Conservation (phyloP, 2,329 filamentous ascomycete genomes). For the Ceratocystis cacaofunesta region DNA sequence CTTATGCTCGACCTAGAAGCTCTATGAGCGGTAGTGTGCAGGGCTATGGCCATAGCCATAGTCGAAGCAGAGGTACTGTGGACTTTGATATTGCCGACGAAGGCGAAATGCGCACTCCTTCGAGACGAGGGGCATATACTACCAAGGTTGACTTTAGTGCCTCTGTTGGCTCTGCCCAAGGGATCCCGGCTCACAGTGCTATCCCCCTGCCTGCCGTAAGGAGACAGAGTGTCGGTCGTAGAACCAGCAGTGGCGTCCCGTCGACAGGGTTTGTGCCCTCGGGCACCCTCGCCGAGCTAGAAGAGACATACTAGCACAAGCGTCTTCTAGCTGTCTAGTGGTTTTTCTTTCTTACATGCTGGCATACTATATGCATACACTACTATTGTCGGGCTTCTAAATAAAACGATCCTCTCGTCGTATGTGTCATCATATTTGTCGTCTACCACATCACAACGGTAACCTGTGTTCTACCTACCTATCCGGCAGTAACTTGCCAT, state of each 20-base stretch:
- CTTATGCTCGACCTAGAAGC: constrained; percentile 50
- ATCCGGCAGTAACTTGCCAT: background rate
- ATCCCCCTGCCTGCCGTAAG: constrained; percentile 32
- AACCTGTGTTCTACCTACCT: background rate
- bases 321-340: constrained; percentile 12
- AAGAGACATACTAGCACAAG: constrained; percentile 36
- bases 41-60: constrained; percentile 27
- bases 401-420: no score
- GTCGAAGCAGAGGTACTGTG: constrained; percentile 40
- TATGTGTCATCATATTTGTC: no score
- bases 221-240: constrained; percentile 21
- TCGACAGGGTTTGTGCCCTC: constrained; percentile 12
- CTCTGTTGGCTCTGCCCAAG: constrained; percentile 24
- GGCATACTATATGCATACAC: no score
- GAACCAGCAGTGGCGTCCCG: constrained; percentile 28
- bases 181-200: constrained; percentile 27
- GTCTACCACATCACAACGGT: no score
- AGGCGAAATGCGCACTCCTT: constrained; percentile 35
- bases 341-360: background rate
- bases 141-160: constrained; percentile 28
- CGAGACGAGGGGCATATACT: constrained; percentile 39
- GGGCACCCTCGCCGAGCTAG: constrained; percentile 33
- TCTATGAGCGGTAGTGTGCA: constrained; percentile 52
- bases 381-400: no score
- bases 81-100: constrained; percentile 32